Evolutionary conservation across 2,329 filamentous ascomycete species (phyloP).

Genomic region (Claviceps pazoutovae): DNA sequence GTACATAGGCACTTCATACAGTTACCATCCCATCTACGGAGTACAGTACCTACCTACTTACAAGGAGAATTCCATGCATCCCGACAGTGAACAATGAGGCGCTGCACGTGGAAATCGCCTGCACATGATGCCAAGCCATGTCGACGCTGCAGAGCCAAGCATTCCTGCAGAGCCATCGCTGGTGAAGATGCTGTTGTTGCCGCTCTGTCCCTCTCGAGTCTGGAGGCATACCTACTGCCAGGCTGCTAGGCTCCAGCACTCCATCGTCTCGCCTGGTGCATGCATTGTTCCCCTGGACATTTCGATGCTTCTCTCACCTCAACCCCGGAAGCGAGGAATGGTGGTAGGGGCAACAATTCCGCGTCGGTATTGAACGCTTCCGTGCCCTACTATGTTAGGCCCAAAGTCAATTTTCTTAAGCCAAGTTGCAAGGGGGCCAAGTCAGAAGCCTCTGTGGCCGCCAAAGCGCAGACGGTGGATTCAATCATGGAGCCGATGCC

Average conservation of each 20-base stretch:
- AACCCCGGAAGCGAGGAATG: neutral
- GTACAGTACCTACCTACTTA: too few relatives aligned
- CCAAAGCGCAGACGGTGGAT: neutral
- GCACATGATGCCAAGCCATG: neutral
- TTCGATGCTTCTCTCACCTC: neutral
- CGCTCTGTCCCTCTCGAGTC: neutral
- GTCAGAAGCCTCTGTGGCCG: neutral
- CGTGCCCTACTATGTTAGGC: slow-evolving; percentile 1
- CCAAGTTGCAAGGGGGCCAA: neutral
- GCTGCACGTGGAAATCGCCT: neutral
- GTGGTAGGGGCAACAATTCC: neutral
- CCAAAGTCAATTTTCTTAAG: neutral
- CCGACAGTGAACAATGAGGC: neutral
- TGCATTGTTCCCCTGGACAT: neutral
- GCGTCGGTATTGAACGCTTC: neutral
- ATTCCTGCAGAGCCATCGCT: neutral
- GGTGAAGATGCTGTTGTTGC: neutral
- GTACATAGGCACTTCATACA: too few relatives aligned
- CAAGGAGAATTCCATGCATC: neutral
- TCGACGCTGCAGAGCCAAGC: neutral
- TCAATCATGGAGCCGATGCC: neutral
- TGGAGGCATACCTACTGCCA: neutral
- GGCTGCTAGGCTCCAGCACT: neutral
- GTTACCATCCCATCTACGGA: too few relatives aligned
- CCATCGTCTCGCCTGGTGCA: neutral